Conservation (phyloP, 768 basidiomycete genomes). For the Hygrophorus pudorinus region DNA sequence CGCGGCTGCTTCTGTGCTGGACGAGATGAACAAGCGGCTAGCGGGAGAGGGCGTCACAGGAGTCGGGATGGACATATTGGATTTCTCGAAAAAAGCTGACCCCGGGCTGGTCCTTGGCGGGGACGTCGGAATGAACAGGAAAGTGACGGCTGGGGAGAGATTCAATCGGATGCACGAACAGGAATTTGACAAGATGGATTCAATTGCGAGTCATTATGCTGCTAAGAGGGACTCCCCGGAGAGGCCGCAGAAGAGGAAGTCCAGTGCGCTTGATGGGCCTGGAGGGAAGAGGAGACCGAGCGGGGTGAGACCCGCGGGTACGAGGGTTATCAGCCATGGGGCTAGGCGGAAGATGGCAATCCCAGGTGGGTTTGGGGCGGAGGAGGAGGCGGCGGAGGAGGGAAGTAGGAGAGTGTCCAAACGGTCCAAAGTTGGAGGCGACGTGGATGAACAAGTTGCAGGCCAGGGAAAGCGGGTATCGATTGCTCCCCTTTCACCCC, state of each 20-base stretch:
- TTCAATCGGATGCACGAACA: constrained; percentile 55
- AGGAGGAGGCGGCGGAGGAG: constrained; percentile 30
- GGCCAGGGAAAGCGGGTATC: constrained; percentile 20
- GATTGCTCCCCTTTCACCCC: constrained; percentile 15
- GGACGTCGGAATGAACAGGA: constrained; percentile 30
- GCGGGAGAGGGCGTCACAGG: constrained; percentile 43
- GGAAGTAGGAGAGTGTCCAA: constrained; percentile 34
- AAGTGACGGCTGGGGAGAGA: constrained; percentile 19
- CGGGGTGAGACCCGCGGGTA: constrained; percentile 19
- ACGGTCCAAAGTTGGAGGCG: constrained; percentile 30
- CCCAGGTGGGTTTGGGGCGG: constrained; percentile 51
- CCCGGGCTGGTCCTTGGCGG: not conserved
- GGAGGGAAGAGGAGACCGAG: constrained; percentile 12
- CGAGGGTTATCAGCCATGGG: constrained; percentile 39
- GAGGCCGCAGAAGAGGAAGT: constrained; percentile 37
- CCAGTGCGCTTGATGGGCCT: constrained; percentile 38
- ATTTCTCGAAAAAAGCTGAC: not conserved
- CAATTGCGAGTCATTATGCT: constrained; percentile 40
- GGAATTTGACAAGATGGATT: constrained; percentile 70
- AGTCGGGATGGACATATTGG: constrained; percentile 11
- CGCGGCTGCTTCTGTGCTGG: constrained; percentile 61
- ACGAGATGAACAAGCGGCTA: constrained; percentile 75
- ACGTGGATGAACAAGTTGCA: constrained; percentile 6
- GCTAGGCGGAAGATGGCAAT: constrained; percentile 30
- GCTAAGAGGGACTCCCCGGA: constrained; percentile 18